phyloP scores from a whole-genome alignment of 192 early-diverging fungal species.

The Mortierella claussenii region DNA sequence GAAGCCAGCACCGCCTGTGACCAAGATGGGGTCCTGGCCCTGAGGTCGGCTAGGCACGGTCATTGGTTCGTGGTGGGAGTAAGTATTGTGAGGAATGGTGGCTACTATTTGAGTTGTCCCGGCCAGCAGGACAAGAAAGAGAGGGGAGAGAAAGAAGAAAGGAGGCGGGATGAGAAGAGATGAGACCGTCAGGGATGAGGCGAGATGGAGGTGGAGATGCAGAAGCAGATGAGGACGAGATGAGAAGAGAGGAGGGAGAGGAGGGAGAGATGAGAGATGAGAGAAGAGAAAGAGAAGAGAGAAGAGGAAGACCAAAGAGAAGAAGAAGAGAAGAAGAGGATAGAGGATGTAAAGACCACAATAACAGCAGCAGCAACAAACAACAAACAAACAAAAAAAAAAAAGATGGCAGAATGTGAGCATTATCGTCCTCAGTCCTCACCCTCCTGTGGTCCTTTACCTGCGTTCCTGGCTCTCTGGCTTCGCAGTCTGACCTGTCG shows the following conservation, averaged over 20 bases:
- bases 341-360: not conserved
- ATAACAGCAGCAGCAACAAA: not conserved
- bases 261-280: slow-evolving; percentile 3
- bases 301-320: not conserved
- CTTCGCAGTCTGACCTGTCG: no score
- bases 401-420: no score
- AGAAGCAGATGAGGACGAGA: slow-evolving; percentile 5
- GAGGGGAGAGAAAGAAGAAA: not conserved
- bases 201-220: not conserved
- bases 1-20: slow-evolving; percentile 83
- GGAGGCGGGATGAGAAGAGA: not conserved
- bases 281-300: not conserved
- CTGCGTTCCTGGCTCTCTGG: no score
- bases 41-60: slow-evolving; percentile 11
- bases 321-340: not conserved
- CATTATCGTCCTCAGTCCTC: no score
- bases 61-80: slow-evolving; percentile 9
- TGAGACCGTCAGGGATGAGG: not conserved
- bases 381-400: no score
- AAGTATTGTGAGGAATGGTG: slow-evolving; percentile 24
- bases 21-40: slow-evolving; percentile 52
- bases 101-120: slow-evolving; percentile 5
- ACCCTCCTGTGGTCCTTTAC: no score
- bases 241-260: not conserved
- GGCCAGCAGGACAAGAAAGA: slow-evolving; percentile 40